Base-by-base conservation (phyloP, 768 basidiomycete genomes). In the Hygrophoropsis aurantiaca region DNA sequence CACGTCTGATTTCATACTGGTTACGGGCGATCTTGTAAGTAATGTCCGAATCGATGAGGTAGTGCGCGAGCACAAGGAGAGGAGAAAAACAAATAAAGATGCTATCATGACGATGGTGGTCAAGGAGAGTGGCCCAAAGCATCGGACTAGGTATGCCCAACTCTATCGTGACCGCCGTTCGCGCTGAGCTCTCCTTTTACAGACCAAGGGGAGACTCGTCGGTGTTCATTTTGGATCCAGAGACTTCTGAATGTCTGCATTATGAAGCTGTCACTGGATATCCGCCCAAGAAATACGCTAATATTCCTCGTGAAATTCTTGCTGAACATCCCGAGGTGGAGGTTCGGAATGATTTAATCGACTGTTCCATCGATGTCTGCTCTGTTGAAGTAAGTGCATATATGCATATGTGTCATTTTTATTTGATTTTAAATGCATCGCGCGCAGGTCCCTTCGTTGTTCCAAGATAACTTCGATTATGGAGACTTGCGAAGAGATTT, bases 401-500 rank as follows among this genome's bases (percentile, higher is more conserved):
- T 23, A 16, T 7, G 33, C 15, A 20, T 7, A 21, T 13, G 25
- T 42, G 30, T 16, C 19, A 8, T 23, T 40, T 40, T 37, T 34
- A 20, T 34, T 3, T 19, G n/a, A 34, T n/a, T 9, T 35, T 39
- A 41, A 54, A 30, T 38, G 3, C 33, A n/a, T 27, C 24, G 42
- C 47, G 45, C 41, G 11, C 57, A 97, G 88, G 90, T 98, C 30
- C 94, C 93, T 1, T 94, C 94, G 1, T 65, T 97, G 4, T 99
- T 98, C 71, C 93, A 94, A 64, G 97, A 98, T 70, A 98, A 98
- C 69, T 99, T 99, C 60, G 97, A 98, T 69, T 97, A 94, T 60
- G 82, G 84, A 11, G 92, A 94, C 68, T 79, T 98, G 50, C 83
- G 94, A 47, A 76, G 82, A 54, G 93, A 98, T 68, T 97, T 99